Conservation (phyloP, 78 protist genomes). For the Abeoforma whisleri region DNA sequence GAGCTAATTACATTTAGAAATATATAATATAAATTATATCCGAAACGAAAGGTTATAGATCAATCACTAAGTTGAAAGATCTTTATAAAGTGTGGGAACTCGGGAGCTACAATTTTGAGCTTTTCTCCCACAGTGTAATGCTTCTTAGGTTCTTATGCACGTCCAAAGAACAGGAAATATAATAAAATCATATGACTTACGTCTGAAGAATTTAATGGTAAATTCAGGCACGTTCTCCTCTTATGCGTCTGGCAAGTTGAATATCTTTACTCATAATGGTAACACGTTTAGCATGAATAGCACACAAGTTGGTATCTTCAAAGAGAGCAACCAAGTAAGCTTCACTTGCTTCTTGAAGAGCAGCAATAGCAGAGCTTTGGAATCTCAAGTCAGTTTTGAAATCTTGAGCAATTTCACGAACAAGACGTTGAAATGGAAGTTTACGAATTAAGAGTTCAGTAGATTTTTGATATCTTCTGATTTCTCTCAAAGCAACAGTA, state of each 20-base stretch:
- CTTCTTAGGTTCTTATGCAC: too few relatives aligned
- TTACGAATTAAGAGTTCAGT: slow-evolving; percentile 78
- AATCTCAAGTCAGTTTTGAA: slow-evolving; percentile 53
- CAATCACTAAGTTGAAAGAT: too few relatives aligned
- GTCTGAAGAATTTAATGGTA: background rate
- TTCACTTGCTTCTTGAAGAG: slow-evolving; percentile 63
- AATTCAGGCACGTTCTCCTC: slow-evolving; percentile 80
- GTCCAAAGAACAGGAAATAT: too few relatives aligned
- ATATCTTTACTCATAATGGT: slow-evolving; percentile 87
- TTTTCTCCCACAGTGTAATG: too few relatives aligned
- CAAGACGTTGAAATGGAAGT: slow-evolving; percentile 79
- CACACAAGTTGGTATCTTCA: slow-evolving; percentile 69
- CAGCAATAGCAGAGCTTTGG: slow-evolving; percentile 56
- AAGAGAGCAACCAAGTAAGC: slow-evolving; percentile 63
- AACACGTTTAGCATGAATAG: slow-evolving; percentile 65
- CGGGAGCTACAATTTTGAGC: too few relatives aligned
- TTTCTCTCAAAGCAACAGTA: slow-evolving; percentile 73
- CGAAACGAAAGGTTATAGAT: too few relatives aligned
- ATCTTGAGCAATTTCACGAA: slow-evolving; percentile 61
- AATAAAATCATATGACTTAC: too few relatives aligned
- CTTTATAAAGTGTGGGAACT: too few relatives aligned
- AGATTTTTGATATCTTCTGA: slow-evolving; percentile 66
- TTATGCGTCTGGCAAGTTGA: slow-evolving; percentile 82
- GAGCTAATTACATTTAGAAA: too few relatives aligned
- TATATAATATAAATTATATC: too few relatives aligned